Percentiles rank a stretch among this genome's conserved stretches.
Conservation (phyloP, 441 rosid genomes). For the Bruguiera hainesii region DNA sequence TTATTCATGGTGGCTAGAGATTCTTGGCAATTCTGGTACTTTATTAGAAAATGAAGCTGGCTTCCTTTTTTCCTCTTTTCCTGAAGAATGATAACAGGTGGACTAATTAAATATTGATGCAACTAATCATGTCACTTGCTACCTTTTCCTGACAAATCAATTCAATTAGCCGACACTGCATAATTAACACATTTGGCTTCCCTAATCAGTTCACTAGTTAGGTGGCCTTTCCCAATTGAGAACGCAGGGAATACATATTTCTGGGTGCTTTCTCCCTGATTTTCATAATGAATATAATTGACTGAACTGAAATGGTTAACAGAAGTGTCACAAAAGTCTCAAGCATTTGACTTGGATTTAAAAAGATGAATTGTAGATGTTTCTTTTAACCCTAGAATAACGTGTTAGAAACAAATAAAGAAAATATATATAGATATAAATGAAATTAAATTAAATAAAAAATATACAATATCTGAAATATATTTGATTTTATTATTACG, state of each 20-base stretch:
- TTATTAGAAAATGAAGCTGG: neutral
- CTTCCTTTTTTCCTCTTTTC: neutral
- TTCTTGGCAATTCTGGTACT: constrained; percentile 2
- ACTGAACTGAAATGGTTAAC: no score
- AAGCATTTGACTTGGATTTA: neutral
- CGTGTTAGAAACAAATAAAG: no score
- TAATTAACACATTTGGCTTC: neutral
- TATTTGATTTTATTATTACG: no score
- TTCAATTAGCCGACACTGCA: constrained; percentile 8
- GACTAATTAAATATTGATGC: no score
- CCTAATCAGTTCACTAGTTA: neutral
- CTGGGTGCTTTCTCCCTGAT: no score
- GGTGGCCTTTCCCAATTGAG: no score
- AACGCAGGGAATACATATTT: no score
- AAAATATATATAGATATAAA: no score
- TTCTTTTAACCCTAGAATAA: neutral
- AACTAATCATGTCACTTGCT: neutral
- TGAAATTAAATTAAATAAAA: no score
- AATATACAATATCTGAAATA: no score
- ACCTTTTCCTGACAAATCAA: neutral
- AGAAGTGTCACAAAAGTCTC: neutral
- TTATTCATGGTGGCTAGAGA: constrained; percentile 1
- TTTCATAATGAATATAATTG: no score
- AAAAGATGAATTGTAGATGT: constrained; percentile 33
- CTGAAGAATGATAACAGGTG: neutral